Evolutionary conservation across 306 rosid species (phyloP).

Genomic region (Inga leiocalycina): DNA sequence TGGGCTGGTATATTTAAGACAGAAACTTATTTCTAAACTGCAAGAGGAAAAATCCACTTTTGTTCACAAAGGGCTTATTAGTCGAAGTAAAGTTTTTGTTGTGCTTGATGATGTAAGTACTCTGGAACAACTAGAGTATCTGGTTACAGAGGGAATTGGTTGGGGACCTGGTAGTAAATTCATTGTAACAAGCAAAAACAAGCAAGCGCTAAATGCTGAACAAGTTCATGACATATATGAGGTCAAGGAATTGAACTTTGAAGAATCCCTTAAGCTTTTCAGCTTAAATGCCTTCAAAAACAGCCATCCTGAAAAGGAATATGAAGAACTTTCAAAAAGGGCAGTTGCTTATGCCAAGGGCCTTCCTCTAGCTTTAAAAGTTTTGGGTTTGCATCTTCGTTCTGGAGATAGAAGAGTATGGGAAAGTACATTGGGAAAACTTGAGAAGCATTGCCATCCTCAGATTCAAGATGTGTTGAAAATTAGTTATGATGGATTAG

Average conservation of each 20-base stretch:
- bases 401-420: not conserved
- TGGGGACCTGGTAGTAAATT: conserved; percentile 20
- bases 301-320: not conserved
- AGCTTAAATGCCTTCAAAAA: conserved; percentile 33
- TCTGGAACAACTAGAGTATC: not conserved
- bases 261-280: not conserved
- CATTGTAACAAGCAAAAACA: conserved; percentile 31
- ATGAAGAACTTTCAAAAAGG: not conserved
- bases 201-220: not conserved
- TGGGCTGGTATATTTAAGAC: not conserved
- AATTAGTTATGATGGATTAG: not conserved
- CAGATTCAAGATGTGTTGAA: not conserved
- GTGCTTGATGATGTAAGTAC: conserved; percentile 31
- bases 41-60: not conserved
- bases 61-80: not conserved
- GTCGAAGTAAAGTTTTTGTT: conserved; percentile 18
- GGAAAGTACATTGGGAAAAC: not conserved
- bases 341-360: not conserved
- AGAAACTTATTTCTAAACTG: conserved; percentile 5
- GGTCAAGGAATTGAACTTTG: not conserved
- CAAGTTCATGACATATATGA: conserved; percentile 1
- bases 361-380: conserved; percentile 15
- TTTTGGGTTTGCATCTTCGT: not conserved
- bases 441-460: not conserved
- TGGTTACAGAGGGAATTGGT: not conserved